Percentiles rank a stretch among this genome's conserved stretches.
These are phyloP conservation scores for Infundibulicybe gibba DNA, from an alignment of 768 basidiomycete genomes.

Conservation along the genomic window DNA sequence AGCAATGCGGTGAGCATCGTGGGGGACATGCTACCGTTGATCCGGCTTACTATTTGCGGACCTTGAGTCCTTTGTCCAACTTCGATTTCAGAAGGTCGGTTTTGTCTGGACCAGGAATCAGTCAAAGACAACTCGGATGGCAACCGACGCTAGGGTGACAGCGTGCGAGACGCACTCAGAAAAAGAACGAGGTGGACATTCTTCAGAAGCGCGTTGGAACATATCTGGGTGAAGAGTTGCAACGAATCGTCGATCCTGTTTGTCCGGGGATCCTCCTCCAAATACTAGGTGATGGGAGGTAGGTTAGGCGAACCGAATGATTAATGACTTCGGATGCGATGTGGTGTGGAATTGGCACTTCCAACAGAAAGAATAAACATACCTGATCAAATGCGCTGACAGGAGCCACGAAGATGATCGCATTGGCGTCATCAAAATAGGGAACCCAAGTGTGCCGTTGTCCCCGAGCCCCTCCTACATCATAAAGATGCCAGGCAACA, in stretches of 20 bases:
- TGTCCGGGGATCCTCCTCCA: constrained; percentile 82
- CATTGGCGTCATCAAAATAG: constrained; percentile 72
- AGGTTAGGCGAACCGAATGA: constrained; percentile 2
- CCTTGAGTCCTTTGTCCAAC: constrained; percentile 62
- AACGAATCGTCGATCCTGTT: constrained; percentile 87
- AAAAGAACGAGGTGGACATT: constrained; percentile 60
- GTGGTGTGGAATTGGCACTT: not conserved
- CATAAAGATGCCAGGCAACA: constrained; percentile 72
- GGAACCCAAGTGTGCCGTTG: constrained; percentile 81
- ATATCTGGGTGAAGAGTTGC: constrained; percentile 85
- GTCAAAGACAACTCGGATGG: not conserved
- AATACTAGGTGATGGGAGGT: constrained; percentile 46
- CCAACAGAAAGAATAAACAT: constrained; percentile 7
- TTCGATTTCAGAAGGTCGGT: constrained; percentile 76
- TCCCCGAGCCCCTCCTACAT: constrained; percentile 69
- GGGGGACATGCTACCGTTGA: not conserved
- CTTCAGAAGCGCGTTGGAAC: constrained; percentile 76
- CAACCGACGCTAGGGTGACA: not conserved
- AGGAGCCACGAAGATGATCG: constrained; percentile 78
- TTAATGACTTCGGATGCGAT: not conserved
- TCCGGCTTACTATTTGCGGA: constrained; percentile 72
- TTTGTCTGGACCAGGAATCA: constrained; percentile 45
- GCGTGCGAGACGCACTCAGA: constrained; percentile 38
- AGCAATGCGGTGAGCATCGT: constrained; percentile 1
- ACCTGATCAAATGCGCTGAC: constrained; percentile 81